Evolutionary conservation across 257 asterid species (phyloP), one percentile per base, ranked within the genome.

Genomic region (Petunia axillaris): DNA sequence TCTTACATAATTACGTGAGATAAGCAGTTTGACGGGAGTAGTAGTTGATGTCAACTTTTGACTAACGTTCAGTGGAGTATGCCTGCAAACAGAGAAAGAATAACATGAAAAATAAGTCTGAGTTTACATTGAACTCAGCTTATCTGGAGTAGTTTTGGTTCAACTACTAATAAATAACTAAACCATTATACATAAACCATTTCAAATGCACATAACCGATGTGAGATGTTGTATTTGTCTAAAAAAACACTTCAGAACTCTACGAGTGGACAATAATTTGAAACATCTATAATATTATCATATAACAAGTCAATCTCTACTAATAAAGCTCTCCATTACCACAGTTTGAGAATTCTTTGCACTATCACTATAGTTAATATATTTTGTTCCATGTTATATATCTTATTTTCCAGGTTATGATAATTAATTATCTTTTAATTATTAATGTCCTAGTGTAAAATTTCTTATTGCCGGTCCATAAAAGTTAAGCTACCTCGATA

Each of bases 1-100:
- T 3, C 55, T 52, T 36, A 73, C 78, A 73, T 73, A 73, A 73
- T 50, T 35, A 50, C 62, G 58, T 50, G 78, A 73, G 78, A 73
- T 50, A 73, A 10, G 78, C 36, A 73, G 36, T 35, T 73, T 50
- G 78, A 73, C 78, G 50, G 78, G 62, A 71, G 77, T 59, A 73
- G 44, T 50, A 50, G 78, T 35, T 73, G 78, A 50, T 50, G 2
- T n/a, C 78, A 73, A 35, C 78, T 55, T 55, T 13, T 14, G 60
- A 55, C 60, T 55, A 52, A 13, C 14, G 25, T 0, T 55, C 25
- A 4, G 25, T 55, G n/a, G 60, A 55, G 60, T 14, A 11, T 55
- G 25, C 60, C 60, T 55, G 60, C n/a, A 55, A 5, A 6, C 53
- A 8, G 54, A 52, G 14, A 52, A 9, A 52, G 25, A 25, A 7